Evolutionary conservation across 352 stramenopile genomes (phyloP), one percentile per base, ranked within the genome.

Genomic region (Globisporangium barbulae): DNA sequence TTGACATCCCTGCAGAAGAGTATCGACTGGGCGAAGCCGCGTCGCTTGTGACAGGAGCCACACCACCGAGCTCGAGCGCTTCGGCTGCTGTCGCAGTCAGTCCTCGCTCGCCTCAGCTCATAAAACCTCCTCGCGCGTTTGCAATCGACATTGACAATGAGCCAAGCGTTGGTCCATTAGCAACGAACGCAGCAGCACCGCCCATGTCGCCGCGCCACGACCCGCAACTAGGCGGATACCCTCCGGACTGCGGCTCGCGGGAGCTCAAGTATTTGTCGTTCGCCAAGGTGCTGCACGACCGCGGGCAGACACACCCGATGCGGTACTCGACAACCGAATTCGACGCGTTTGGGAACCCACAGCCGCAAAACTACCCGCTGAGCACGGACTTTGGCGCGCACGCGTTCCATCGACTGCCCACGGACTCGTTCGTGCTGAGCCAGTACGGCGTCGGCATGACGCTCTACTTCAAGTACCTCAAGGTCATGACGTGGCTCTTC

Each of bases 401-500:
- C 57, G 73, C 78, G 17, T 94, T 94, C 59, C 83, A 93, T 44
- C 71, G 79, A 2, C 61, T 90, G 30, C 83, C 85, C 0, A 91
- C 83, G 25, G 83, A 92, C 67, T 92, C 86, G 53, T 61, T 75
- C 61, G 83, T 93, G 15, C 66, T 93, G 56, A 92, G 85, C 50
- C 85, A 87, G 49, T 91, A 92, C 70, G 79, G 82, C 22, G 64
- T 94, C 17, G 84, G 81, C 55, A 86, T 92, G 59, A 82, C 75
- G 7, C 76, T 93, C 35, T 93, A 93, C 70, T 94, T 94, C 75
- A 91, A 90, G 65, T 94, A 89, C 78, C 79, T 94, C 66, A 94
- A 94, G 62, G 85, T 89, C 61, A 88, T 94, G 65, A 69, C 77
- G 19, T 94, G 85, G 83, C 73, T 94, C 8, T 94, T 94, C 64